Percentiles rank a stretch among this genome's conserved stretches.
Evolutionary conservation across 2,329 filamentous ascomycete species (phyloP).

Genomic region (Colletotrichum viniferum): DNA sequence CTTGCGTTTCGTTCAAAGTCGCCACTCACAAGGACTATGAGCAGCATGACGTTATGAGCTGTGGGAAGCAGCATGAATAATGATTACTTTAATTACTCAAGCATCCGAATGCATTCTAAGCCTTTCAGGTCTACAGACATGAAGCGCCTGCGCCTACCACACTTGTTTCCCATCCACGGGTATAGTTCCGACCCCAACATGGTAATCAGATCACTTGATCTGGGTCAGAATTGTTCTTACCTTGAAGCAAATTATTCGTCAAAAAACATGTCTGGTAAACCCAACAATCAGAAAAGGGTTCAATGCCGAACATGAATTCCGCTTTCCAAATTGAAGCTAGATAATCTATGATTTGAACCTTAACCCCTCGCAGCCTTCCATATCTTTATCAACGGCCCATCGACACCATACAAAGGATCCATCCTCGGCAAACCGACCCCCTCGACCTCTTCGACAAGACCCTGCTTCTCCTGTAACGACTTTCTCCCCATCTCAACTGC

Average conservation of each 20-base stretch:
- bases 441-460: neutral
- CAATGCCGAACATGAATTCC: neutral
- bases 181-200: neutral
- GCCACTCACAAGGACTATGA: neutral
- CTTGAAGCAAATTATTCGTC: neutral
- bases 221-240: neutral
- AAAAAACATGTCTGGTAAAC: neutral
- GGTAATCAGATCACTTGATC: neutral
- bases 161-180: neutral
- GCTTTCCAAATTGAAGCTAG: neutral
- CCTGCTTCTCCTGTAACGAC: neutral
- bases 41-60: neutral
- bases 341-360: neutral
- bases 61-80: neutral
- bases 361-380: neutral
- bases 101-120: neutral
- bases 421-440: neutral
- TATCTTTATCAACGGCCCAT: neutral
- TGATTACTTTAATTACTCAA: neutral
- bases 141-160: too few species aligned
- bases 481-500: neutral
- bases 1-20: neutral
- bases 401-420: slow-evolving; percentile 1
- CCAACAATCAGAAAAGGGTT: neutral
- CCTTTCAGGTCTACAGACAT: neutral